A percentile compares a stretch with the other conserved stretches of the same genome.
phyloP scores from a whole-genome alignment of 2,329 filamentous ascomycete species.

The Hysterium pulicare region DNA sequence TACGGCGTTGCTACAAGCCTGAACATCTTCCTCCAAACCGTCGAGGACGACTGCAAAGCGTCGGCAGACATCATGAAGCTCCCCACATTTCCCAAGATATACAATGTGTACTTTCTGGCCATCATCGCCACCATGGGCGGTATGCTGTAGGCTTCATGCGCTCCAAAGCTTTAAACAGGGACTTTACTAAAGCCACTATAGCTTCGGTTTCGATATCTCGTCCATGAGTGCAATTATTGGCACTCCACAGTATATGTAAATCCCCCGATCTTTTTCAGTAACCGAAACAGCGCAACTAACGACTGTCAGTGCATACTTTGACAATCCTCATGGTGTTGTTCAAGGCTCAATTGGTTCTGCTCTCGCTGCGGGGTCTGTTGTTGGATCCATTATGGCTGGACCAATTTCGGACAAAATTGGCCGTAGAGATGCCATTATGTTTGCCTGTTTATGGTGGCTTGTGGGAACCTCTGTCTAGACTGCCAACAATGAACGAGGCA shows the following conservation, averaged over 20 bases:
- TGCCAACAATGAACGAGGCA: slow-evolving; percentile 34
- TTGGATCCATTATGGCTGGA: slow-evolving; percentile 51
- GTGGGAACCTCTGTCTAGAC: slow-evolving; percentile 41
- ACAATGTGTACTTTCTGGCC: slow-evolving; percentile 54
- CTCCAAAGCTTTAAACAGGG: not conserved
- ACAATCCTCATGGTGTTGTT: slow-evolving; percentile 47
- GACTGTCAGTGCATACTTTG: slow-evolving; percentile 41
- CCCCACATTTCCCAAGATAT: slow-evolving; percentile 46
- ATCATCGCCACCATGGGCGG: slow-evolving; percentile 52
- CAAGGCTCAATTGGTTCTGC: slow-evolving; percentile 51
- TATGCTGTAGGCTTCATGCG: slow-evolving; percentile 37
- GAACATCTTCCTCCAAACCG: not conserved
- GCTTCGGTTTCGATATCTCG: slow-evolving; percentile 57
- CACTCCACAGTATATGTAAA: slow-evolving; percentile 46
- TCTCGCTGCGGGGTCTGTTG: slow-evolving; percentile 49
- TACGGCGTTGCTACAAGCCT: not conserved
- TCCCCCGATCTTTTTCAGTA: not conserved
- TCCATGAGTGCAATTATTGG: slow-evolving; percentile 54
- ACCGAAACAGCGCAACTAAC: not conserved
- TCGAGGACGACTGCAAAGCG: slow-evolving; percentile 2
- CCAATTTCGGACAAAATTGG: slow-evolving; percentile 48
- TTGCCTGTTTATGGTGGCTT: slow-evolving; percentile 49
- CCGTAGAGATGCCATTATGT: slow-evolving; percentile 45
- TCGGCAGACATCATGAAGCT: slow-evolving; percentile 25
- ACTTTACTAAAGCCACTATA: slow-evolving; percentile 6